Evolutionary conservation across 2,329 filamentous ascomycete genomes (phyloP).

Genomic region (Cercospora sp.): DNA sequence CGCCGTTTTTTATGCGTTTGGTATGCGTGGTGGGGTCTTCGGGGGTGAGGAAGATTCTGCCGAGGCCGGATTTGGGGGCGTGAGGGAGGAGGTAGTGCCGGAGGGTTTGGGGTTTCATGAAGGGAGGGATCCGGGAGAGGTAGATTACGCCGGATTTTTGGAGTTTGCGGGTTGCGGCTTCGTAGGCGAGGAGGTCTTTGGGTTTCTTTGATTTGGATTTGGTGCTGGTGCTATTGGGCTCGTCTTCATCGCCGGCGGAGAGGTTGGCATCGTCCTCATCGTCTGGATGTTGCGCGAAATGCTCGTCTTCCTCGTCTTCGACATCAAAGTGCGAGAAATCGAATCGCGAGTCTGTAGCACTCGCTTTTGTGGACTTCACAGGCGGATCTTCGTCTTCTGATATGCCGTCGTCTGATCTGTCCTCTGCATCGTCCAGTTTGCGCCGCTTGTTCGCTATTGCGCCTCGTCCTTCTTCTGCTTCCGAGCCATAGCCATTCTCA

Average conservation of each 20-base stretch:
- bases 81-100: constrained; percentile 73
- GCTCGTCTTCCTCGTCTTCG: constrained; percentile 33
- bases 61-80: constrained; percentile 60
- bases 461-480: constrained; percentile 68
- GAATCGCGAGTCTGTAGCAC: constrained; percentile 20
- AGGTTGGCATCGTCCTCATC: constrained; percentile 26
- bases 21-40: constrained; percentile 69
- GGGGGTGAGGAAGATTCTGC: constrained; percentile 76
- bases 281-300: constrained; percentile 15
- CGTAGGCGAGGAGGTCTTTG: constrained; percentile 67
- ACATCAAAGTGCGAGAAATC: constrained; percentile 16
- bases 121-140: constrained; percentile 79
- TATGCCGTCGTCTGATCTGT: constrained; percentile 29
- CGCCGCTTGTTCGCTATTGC: constrained; percentile 60
- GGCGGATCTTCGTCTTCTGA: constrained; percentile 27
- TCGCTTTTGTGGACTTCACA: not conserved
- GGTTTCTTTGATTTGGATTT: constrained; percentile 28
- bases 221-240: not conserved
- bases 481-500: constrained; percentile 64
- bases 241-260: constrained; percentile 19
- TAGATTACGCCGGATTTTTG: constrained; percentile 79
- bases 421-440: constrained; percentile 54
- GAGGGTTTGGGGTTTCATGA: constrained; percentile 81
- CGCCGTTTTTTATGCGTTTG: constrained; percentile 68
- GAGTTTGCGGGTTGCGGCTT: constrained; percentile 63